These are phyloP conservation scores for Glarea lozoyensis DNA, from an alignment of 495 filamentous ascomycete species.

Conservation along the genomic window DNA sequence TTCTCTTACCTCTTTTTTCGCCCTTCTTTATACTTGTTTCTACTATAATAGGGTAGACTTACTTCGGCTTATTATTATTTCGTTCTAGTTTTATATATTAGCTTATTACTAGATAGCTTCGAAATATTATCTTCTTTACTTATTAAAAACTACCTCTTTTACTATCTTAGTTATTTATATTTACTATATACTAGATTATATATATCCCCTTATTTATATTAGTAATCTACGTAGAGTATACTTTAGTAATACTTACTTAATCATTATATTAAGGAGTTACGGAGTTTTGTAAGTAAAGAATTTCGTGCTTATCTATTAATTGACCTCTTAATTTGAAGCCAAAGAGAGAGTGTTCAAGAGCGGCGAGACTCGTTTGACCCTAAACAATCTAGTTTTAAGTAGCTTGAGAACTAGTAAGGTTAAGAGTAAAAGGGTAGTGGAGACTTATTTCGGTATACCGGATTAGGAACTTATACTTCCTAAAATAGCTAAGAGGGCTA, in stretches of 20 bases:
- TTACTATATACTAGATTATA: background rate
- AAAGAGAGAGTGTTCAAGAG: background rate
- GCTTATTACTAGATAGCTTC: background rate
- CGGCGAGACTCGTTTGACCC: background rate
- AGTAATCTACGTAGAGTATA: background rate
- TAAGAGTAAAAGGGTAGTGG: background rate
- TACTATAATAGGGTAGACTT: background rate
- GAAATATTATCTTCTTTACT: background rate
- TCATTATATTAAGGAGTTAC: background rate
- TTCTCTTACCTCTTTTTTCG: too few species aligned
- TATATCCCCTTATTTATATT: background rate
- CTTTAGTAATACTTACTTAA: background rate
- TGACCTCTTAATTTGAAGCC: background rate
- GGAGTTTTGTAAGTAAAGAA: background rate
- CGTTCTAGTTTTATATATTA: background rate
- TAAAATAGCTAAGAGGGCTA: too few species aligned
- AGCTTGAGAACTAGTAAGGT: background rate
- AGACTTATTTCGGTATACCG: too few species aligned
- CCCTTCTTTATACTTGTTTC: too few species aligned
- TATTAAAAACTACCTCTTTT: too few species aligned
- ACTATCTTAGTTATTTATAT: background rate
- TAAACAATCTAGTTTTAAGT: background rate
- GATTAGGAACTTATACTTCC: too few species aligned
- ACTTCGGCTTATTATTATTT: background rate
- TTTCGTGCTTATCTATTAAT: too few species aligned